Evolutionary conservation across 1,284 basidiomycete species (phyloP).

Genomic region (Schizopora paradoxa): DNA sequence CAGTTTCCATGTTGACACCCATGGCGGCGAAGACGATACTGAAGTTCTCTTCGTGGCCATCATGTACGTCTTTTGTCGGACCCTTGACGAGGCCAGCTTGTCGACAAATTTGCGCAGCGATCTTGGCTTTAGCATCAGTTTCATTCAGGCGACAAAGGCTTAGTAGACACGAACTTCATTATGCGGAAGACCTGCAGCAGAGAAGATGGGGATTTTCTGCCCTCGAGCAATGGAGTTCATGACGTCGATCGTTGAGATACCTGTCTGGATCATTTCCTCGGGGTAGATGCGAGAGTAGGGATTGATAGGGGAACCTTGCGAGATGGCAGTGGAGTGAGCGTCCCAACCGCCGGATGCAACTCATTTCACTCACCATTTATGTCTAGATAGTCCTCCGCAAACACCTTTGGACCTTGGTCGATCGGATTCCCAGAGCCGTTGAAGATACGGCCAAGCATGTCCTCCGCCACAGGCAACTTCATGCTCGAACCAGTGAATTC

Average conservation of each 20-base stretch:
- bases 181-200: conserved; percentile 97
- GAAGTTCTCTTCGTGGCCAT: conserved; percentile 99
- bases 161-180: conserved; percentile 69
- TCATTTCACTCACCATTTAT: conserved; percentile 77
- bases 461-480: conserved; percentile 99
- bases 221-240: conserved; percentile 99
- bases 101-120: conserved; percentile 99
- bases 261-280: conserved; percentile 99
- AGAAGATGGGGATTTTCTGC: conserved; percentile 99
- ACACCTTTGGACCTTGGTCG: conserved; percentile 98
- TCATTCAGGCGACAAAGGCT: neutral
- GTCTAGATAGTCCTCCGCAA: conserved; percentile 98
- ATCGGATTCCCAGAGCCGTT: conserved; percentile 98
- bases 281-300: conserved; percentile 99
- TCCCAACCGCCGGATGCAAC: conserved; percentile 6
- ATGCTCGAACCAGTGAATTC: conserved; percentile 98
- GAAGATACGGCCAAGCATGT: conserved; percentile 99
- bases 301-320: conserved; percentile 95
- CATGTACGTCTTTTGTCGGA: conserved; percentile 94
- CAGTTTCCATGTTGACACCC: conserved; percentile 99
- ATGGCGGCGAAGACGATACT: conserved; percentile 99
- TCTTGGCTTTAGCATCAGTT: conserved; percentile 43
- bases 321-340: conserved; percentile 2
- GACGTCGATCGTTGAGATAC: conserved; percentile 97
- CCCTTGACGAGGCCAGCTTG: conserved; percentile 96